Evolutionary conservation across 768 basidiomycete genomes (phyloP), one percentile per base, ranked within the genome.

Genomic region (Zangia roseola): DNA sequence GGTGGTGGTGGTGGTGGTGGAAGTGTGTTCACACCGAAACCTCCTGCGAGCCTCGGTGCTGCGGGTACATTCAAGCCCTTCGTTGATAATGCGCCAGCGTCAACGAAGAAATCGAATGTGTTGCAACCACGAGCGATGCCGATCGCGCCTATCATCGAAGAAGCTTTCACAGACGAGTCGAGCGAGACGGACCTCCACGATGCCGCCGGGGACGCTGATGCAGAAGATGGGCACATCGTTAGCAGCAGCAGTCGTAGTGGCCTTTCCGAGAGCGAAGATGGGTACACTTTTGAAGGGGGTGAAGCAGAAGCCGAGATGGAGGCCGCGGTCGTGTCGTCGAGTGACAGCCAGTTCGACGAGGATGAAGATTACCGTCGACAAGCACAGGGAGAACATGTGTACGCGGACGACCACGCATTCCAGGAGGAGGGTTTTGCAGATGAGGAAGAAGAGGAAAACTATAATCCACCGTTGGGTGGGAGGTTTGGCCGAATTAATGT

Each of bases 401-500:
- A 59, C 16, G 56, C 31, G 17, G 54, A 62, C 5, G 67, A 65
- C 24, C 57, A 66, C 6, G 65, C 62, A 16, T 54, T 59, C 51
- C 59, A 23, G 40, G 60, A 57, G 34, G 72, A 73, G 1, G 56
- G 23, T 2, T 63, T 64, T 28, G 54, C 46, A n/a, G 67, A 62
- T 12, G 63, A 59, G 16, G 64, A 69, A 1, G 74, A 69, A 17
- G 57, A 61, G 5, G 30, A 31, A 10, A 62, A 60, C 34, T 62
- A 68, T 43, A 61, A 57, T 30, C 65, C 65, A 16, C 85, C 87
- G 24, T 73, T 86, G 43, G 86, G 85, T 14, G 84, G 88, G 16
- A 80, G 89, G 23, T 88, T 90, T 62, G 88, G 87, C 30, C 76
- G 79, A 49, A 89, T 97, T 70, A 84, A 88, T 61, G 85, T 94